Percentiles rank a stretch among this genome's conserved stretches.
Evolutionary conservation across 441 rosid genomes (phyloP).

Genomic region (Arabidopsis lyrata): DNA sequence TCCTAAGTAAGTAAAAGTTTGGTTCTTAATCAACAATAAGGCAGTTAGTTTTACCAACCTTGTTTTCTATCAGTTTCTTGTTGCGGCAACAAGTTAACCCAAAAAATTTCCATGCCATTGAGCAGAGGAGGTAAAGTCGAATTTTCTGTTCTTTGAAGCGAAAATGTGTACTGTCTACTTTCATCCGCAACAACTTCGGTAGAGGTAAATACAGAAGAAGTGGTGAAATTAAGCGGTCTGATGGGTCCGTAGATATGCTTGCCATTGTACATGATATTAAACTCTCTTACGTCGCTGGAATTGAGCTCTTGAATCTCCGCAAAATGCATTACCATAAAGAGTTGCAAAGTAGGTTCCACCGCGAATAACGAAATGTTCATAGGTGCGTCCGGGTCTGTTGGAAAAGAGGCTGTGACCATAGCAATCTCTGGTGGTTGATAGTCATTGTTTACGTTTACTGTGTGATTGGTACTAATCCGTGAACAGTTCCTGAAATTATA

Average conservation of each 20-base stretch:
- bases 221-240: constrained; percentile 39
- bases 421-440: constrained; percentile 46
- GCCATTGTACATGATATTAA: constrained; percentile 52
- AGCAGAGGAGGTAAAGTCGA: constrained; percentile 62
- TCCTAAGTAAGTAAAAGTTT: not conserved
- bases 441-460: constrained; percentile 31
- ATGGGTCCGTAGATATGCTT: constrained; percentile 48
- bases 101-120: constrained; percentile 57
- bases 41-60: constrained; percentile 42
- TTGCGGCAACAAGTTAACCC: constrained; percentile 32
- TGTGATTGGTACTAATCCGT: constrained; percentile 35
- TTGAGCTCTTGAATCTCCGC: constrained; percentile 52
- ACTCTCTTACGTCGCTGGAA: constrained; percentile 49
- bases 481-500: constrained; percentile 25
- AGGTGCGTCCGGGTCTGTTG: constrained; percentile 41
- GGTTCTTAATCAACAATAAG: constrained; percentile 5
- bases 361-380: constrained; percentile 35
- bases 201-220: constrained; percentile 38
- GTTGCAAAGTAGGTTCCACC: not conserved
- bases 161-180: constrained; percentile 29
- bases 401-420: constrained; percentile 53
- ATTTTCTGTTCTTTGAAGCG: constrained; percentile 41
- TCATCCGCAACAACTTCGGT: constrained; percentile 28
- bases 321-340: constrained; percentile 56
- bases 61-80: constrained; percentile 44